phyloP scores from a whole-genome alignment of 2,329 filamentous ascomycete species.

The Xylariaceae sp. region DNA sequence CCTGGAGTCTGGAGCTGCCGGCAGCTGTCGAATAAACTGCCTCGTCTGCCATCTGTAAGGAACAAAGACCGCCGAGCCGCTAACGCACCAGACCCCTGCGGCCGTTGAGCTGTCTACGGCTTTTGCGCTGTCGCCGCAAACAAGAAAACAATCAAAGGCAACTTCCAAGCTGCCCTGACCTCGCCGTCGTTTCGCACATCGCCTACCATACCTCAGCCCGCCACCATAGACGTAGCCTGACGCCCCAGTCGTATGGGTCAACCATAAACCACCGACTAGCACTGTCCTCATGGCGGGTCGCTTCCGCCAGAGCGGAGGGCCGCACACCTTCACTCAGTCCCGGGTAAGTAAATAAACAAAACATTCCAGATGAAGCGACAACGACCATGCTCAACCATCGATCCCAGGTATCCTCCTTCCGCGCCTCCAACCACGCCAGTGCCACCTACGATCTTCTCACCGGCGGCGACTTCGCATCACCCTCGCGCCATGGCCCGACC shows the following conservation, averaged over 20 bases:
- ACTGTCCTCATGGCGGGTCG: conserved; percentile 23
- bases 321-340: conserved; percentile 22
- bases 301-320: conserved; percentile 28
- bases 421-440: conserved; percentile 48
- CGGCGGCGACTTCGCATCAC: conserved; percentile 45
- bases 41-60: too few species aligned
- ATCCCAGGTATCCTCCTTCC: conserved; percentile 44
- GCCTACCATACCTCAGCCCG: too few species aligned
- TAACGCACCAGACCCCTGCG: too few species aligned
- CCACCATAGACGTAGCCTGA: too few species aligned
- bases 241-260: too few species aligned
- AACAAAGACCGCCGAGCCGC: too few species aligned
- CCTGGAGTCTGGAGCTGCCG: too few species aligned
- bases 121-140: conserved; percentile 9
- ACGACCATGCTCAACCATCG: not conserved
- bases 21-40: too few species aligned
- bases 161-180: too few species aligned
- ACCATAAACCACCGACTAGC: too few species aligned
- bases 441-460: conserved; percentile 60
- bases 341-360: conserved; percentile 29
- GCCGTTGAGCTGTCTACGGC: too few species aligned
- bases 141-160: conserved; percentile 12
- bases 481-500: conserved; percentile 32
- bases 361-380: not conserved
- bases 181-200: too few species aligned